Evolutionary conservation across 2,329 filamentous ascomycete genomes (phyloP).

Genomic region (Juglanconis juglandina): DNA sequence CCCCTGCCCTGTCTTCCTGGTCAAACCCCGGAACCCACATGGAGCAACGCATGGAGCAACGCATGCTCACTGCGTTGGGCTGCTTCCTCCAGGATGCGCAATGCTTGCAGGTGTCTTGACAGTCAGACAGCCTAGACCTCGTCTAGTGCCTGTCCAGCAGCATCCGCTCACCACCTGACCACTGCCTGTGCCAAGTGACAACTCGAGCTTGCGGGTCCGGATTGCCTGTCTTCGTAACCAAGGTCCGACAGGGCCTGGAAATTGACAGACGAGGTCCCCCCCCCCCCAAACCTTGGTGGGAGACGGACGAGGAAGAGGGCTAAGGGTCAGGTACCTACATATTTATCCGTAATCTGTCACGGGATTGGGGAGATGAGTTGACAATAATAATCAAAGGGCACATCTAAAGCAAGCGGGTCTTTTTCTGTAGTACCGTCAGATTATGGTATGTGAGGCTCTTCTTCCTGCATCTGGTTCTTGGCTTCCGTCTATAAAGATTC

Average conservation of each 20-base stretch:
- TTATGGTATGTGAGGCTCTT: conserved; percentile 12
- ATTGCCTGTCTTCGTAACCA: background rate
- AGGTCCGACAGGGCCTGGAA: background rate
- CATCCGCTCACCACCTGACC: background rate
- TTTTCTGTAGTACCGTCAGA: background rate
- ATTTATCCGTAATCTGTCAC: background rate
- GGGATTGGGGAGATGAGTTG: background rate
- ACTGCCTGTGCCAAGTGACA: background rate
- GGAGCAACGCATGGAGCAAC: no score
- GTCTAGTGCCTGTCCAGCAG: background rate
- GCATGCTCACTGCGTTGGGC: no score
- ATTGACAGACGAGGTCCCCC: background rate
- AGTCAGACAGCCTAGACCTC: background rate
- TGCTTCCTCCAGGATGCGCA: no score
- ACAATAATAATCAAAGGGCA: background rate
- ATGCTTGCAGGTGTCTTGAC: no score
- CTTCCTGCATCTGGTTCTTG: background rate
- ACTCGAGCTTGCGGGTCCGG: background rate
- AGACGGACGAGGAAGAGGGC: background rate
- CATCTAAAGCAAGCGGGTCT: background rate
- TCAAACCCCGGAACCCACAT: background rate
- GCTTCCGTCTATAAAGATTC: conserved; percentile 13
- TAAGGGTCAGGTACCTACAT: background rate
- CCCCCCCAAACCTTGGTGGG: no score
- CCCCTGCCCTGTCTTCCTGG: background rate